These are phyloP conservation scores for Neurospora intermedia DNA, from an alignment of 495 filamentous ascomycete genomes.

Conservation along the genomic window DNA sequence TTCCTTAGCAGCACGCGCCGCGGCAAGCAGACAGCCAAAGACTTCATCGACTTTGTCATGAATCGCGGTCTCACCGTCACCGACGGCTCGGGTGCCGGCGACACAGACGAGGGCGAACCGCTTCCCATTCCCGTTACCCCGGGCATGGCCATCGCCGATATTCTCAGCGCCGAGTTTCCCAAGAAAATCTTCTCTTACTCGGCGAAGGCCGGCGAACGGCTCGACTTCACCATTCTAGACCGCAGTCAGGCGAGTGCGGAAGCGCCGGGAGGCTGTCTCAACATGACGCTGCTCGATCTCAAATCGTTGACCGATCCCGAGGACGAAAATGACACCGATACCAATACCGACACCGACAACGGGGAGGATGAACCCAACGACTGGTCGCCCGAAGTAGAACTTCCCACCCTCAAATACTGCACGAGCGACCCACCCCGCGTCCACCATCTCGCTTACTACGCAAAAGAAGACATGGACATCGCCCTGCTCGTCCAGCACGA, in stretches of 20 bases:
- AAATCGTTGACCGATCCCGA: neutral
- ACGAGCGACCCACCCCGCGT: neutral
- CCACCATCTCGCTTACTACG: neutral
- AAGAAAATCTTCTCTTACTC: slow-evolving; percentile 9
- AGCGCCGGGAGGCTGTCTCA: neutral
- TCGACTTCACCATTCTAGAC: slow-evolving; percentile 11
- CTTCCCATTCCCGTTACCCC: neutral
- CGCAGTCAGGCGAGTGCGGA: neutral
- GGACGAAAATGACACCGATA: neutral
- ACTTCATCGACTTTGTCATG: slow-evolving; percentile 11
- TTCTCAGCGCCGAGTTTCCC: slow-evolving; percentile 3
- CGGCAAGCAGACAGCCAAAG: neutral
- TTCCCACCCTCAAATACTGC: neutral
- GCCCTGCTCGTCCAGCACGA: neutral
- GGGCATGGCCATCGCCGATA: slow-evolving; percentile 7
- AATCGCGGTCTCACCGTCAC: slow-evolving; percentile 7
- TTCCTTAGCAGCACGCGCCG: slow-evolving; percentile 2
- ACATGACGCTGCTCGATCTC: neutral
- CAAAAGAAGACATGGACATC: neutral
- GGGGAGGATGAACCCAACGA: neutral
- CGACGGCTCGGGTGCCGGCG: slow-evolving; percentile 1
- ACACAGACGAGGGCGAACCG: slow-evolving; percentile 5
- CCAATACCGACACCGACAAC: neutral
- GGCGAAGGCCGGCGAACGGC: slow-evolving; percentile 1
- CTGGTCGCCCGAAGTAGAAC: neutral